Evolutionary conservation across 495 filamentous ascomycete genomes (phyloP).

Genomic region (Annulohypoxylon bovei): DNA sequence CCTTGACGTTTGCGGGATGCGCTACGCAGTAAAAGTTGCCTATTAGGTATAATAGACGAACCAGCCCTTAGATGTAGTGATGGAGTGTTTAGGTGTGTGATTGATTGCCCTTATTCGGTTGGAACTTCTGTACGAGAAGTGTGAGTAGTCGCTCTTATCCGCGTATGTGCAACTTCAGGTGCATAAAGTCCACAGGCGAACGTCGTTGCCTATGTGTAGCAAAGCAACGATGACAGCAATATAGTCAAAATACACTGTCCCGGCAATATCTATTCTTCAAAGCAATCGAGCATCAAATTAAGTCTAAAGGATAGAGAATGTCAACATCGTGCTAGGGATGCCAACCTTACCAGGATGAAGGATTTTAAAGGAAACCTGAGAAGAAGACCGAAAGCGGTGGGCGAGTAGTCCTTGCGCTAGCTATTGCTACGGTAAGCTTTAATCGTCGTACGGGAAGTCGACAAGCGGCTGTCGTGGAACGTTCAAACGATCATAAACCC

Average conservation of each 20-base stretch:
- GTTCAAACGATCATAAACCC: conserved; percentile 39
- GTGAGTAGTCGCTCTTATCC: conserved; percentile 26
- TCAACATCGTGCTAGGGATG: conserved; percentile 15
- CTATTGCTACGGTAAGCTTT: conserved; percentile 34
- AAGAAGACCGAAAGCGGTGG: conserved; percentile 7
- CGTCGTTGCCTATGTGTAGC: neutral
- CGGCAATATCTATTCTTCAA: neutral
- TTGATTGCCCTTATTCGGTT: conserved; percentile 35
- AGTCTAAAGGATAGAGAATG: conserved; percentile 20
- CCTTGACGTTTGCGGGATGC: conserved; percentile 41
- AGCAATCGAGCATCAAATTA: neutral
- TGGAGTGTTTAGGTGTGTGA: conserved; percentile 28
- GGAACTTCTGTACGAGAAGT: conserved; percentile 12
- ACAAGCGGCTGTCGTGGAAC: conserved; percentile 43
- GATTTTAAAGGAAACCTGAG: conserved; percentile 36
- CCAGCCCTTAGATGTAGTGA: conserved; percentile 19
- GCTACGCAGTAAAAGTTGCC: conserved; percentile 35
- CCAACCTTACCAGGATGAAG: conserved; percentile 31
- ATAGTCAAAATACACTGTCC: conserved; percentile 3
- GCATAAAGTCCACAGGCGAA: conserved; percentile 11
- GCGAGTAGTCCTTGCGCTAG: conserved; percentile 5
- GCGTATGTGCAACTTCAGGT: conserved; percentile 26
- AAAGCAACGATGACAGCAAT: neutral
- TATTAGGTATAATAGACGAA: conserved; percentile 33
- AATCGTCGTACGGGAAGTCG: conserved; percentile 40